Base-by-base conservation (phyloP, 495 filamentous ascomycete species). In the Annulohypoxylon maeteangense region DNA sequence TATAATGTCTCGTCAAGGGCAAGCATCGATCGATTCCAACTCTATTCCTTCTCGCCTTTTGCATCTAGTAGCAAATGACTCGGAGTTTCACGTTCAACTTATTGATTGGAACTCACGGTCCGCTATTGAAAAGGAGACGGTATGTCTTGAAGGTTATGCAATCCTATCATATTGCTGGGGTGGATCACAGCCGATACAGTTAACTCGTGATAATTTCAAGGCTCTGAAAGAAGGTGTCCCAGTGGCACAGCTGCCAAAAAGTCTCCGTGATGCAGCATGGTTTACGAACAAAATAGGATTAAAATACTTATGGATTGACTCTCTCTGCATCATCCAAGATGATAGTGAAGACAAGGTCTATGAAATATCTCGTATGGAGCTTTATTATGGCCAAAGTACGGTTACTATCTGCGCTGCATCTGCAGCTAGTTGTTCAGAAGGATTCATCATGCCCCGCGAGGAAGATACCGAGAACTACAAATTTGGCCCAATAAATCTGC, bases 301-400 rank as follows among this genome's bases (percentile, higher is more conserved):
- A 16, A 14, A 64, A 34, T 76, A 74, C 40, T 60, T 79, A 22
- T 78, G 77, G 76, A 63, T 78, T 2, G 76, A 78, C 50, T 59
- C 72, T 45, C 51, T 78, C 12, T 78, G 76, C 47, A 78, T 78
- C 40, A 16, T 78, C 7, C 76, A 78, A 65, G 76, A 78, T 32
- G 40, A 63, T 25, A n/a, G 4, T 18, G 54, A 69, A 7, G 76
- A 78, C 27, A 74, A 74, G 64, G 27, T 60, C n/a, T 34, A 11
- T 12, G 72, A 78, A 54, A 73, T 71, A 20, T 53, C 67, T 12
- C 56, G 63, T 1, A 75, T 78, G 76, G 76, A 62, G 29, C 45
- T 59, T 12, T 74, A 74, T 47, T 74, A 74, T 36, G 44, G 62
- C 3, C 55, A 71, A 8, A 67, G 62, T 20, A 70, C 62, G 16